Evolutionary conservation across 2,329 filamentous ascomycete species (phyloP).

Genomic region (Clarireedia monteithiana): DNA sequence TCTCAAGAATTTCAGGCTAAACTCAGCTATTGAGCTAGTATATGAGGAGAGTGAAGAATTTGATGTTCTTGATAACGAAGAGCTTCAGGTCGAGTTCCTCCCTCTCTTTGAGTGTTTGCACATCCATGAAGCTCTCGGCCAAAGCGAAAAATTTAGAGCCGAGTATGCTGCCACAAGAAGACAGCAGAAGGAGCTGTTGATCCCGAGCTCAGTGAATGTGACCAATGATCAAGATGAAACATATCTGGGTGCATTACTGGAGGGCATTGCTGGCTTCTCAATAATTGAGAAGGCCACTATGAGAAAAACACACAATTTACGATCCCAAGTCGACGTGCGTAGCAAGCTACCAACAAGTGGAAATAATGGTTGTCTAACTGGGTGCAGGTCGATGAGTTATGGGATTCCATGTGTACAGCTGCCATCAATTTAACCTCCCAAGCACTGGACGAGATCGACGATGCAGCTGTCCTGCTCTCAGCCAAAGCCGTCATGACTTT

Average conservation of each 20-base stretch:
- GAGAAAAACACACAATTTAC: constrained; percentile 74
- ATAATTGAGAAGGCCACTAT: constrained; percentile 95
- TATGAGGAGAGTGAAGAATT: constrained; percentile 95
- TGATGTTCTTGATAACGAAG: constrained; percentile 90
- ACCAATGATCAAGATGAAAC: constrained; percentile 73
- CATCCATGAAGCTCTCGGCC: constrained; percentile 89
- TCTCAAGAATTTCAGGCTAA: constrained; percentile 78
- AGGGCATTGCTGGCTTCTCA: constrained; percentile 91
- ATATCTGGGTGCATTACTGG: constrained; percentile 80
- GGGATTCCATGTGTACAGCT: constrained; percentile 95
- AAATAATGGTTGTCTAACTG: constrained; percentile 11
- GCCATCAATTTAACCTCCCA: constrained; percentile 76
- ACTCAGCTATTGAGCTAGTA: constrained; percentile 91
- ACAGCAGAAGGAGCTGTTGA: constrained; percentile 82
- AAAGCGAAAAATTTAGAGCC: constrained; percentile 80
- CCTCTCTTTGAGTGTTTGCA: constrained; percentile 92
- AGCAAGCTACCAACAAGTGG: not conserved
- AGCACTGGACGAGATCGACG: constrained; percentile 70
- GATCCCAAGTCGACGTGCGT: constrained; percentile 72
- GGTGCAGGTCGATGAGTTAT: constrained; percentile 84
- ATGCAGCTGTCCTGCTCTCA: constrained; percentile 84
- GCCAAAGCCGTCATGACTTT: constrained; percentile 89
- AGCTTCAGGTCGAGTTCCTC: constrained; percentile 88
- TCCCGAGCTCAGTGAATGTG: constrained; percentile 69
- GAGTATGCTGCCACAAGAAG: constrained; percentile 90